These are phyloP conservation scores for Echites panduratus DNA, from an alignment of 257 asterid genomes.

Conservation along the genomic window DNA sequence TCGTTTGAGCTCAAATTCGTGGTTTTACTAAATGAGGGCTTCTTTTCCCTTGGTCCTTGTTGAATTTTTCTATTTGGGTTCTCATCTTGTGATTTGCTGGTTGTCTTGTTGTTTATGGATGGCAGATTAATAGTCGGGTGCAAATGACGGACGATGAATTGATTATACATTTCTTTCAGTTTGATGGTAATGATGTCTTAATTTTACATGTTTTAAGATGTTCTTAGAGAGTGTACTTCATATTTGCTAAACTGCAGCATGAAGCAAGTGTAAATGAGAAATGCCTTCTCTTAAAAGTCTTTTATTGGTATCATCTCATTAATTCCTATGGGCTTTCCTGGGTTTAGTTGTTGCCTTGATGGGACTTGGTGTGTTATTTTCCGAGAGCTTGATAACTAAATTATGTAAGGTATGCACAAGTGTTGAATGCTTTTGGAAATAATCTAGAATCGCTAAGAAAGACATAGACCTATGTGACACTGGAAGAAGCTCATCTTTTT, in stretches of 20 bases:
- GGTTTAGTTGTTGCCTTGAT: background rate
- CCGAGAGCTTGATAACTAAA: background rate
- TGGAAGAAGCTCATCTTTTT: background rate
- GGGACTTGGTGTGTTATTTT: background rate
- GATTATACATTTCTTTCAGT: constrained; percentile 75
- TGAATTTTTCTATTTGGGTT: constrained; percentile 12
- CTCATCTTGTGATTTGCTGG: constrained; percentile 6
- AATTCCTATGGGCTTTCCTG: background rate
- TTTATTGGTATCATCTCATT: background rate
- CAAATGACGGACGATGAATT: constrained; percentile 88
- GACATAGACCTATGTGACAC: background rate
- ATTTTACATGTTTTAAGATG: constrained; percentile 9
- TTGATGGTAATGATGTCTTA: constrained; percentile 64
- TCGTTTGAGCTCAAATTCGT: constrained; percentile 25
- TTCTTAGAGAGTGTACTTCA: background rate
- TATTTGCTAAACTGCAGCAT: constrained; percentile 1
- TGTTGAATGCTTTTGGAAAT: background rate
- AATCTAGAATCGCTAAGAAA: background rate
- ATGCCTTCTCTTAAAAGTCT: background rate
- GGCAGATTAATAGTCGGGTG: constrained; percentile 61
- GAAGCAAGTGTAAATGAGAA: background rate
- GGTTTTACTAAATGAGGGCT: constrained; percentile 11
- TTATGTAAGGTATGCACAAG: background rate
- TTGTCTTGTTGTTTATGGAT: constrained; percentile 15
- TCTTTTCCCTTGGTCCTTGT: constrained; percentile 8